Base-by-base conservation (phyloP, 2,329 filamentous ascomycete species). In the Beauveria sp. region DNA sequence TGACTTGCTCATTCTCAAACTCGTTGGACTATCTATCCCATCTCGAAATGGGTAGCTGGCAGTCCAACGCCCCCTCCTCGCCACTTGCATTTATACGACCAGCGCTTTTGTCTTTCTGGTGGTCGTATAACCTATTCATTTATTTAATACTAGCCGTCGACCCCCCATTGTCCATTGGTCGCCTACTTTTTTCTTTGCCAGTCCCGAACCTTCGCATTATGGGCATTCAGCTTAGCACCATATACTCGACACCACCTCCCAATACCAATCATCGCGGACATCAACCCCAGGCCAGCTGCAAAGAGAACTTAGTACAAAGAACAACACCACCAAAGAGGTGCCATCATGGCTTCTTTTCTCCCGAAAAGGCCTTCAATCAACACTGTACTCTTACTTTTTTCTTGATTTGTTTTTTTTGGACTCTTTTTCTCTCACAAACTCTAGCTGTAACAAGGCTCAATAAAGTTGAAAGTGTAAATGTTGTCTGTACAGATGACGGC, bases 61-160 rank as follows among this genome's bases (percentile, higher is more conserved):
- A 52, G 56, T 53, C 46, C 37, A 52, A 59, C 47, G 37, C 22
- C 28, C 34, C 7, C 26, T 30, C 20, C 26, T 44, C 37, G 55
- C 43, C 30, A 34, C 20, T 53, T 56, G 58, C 47, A 59, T 64
- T 58, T 57, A 59, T 59, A 30, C 47, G 54, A 41, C 47, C 53
- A n/a, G 41, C 26, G 12, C 16, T 47, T 37, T 55, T 50, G 34
- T 34, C n/a, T 40, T 28, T 51, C 24, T n/a, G 12, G 24, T 50
- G 34, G 59, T 46, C 30, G 52, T 60, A 47, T 60, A 41, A 54
- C 58, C 48, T 59, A 59, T 44, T 46, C 26, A 26, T 40, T 41
- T 60, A 53, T 55, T 48, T 60, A 60, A 60, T 60, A 55, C 58
- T 54, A 60, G 50, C 58, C 47, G 43, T 60, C 30, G 51, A 60